Base-by-base conservation (phyloP, 176 grass and related monocot genomes). In the Olyra latifolia region DNA sequence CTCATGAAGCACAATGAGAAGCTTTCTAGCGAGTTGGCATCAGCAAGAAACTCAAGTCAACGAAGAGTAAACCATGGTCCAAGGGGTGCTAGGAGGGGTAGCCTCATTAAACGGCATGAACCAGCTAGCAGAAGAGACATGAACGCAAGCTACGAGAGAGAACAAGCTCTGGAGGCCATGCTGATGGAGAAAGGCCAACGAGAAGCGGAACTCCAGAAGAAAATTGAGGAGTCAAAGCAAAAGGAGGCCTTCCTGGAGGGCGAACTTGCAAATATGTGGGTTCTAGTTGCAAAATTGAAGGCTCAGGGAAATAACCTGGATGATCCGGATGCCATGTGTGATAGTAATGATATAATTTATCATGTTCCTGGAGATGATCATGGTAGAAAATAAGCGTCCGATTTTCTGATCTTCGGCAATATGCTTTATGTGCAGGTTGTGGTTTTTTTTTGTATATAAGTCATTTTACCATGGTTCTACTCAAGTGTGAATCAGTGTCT, bases 1-100 rank as follows among this genome's bases (percentile, higher is more conserved):
- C 88, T 97, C 70, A 93, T 93, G 94, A 86, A 85, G 55, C 94
- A 83, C 24, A 97, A 97, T 64, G 86, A 97, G 75, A 91, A 80
- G 72, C 83, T 97, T 64, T 23, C 62, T 23, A 40, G 57, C 41
- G 88, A 93, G 66, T 86, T 97, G 81, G 81, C 88, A 28, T 84
- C 88, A 20, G 60, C 69, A 56, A 97, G 62, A 87, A 93, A 80
- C 48, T 84, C 88, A 48, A 69, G 62, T 87, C 93, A 82, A 60
- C 76, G 77, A 32, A 89, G 90, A 70, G 14, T 70, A 64, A 89
- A 32, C 71, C 92, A 82, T 65, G 87, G 84, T 45, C 74, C 90
- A 17, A 80, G 74, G 63, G 66, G 68, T 44, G 46, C 59, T 58
- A 90, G 59, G 76, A 88, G 85, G 70, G 64, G 82, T 72, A 59